phyloP scores from a whole-genome alignment of 176 grass and related monocot genomes.

The Paspalum vaginatum region DNA sequence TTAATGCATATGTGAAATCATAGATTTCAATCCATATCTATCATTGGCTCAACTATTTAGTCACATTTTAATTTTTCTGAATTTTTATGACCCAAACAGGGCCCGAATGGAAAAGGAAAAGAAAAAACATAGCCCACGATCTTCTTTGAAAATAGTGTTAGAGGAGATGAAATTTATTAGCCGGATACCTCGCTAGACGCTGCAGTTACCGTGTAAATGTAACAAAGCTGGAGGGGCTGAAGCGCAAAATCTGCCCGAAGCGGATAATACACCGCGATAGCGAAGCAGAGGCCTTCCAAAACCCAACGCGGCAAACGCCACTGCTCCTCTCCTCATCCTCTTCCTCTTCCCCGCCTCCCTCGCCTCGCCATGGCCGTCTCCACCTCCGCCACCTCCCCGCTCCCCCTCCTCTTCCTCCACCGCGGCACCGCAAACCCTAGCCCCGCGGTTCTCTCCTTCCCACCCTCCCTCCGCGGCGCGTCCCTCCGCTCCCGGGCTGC shows the following conservation, averaged over 20 bases:
- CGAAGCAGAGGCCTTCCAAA: constrained; percentile 45
- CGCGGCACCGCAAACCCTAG: constrained; percentile 35
- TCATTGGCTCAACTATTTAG: no score
- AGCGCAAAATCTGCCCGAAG: background rate
- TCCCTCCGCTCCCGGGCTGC: constrained; percentile 46
- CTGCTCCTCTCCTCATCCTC: constrained; percentile 14
- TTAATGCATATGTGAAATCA: no score
- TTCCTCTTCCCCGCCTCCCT: background rate
- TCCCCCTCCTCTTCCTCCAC: constrained; percentile 52
- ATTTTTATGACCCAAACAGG: no score
- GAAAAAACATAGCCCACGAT: no score
- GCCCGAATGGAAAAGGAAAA: no score
- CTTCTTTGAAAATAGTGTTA: no score
- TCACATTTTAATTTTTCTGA: no score
- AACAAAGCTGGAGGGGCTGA: background rate
- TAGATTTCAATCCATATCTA: no score
- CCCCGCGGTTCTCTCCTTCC: constrained; percentile 41
- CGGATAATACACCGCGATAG: constrained; percentile 47
- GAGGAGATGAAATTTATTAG: no score
- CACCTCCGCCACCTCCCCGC: constrained; percentile 35
- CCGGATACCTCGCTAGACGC: no score
- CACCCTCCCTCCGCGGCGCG: constrained; percentile 34
- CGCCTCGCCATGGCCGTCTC: constrained; percentile 50
- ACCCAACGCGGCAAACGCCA: constrained; percentile 23
- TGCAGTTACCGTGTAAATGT: no score